Percentiles rank a stretch among this genome's conserved stretches.
Conservation (phyloP, 1,139 yeast genomes). For the Sugiyamaella paludigena region DNA sequence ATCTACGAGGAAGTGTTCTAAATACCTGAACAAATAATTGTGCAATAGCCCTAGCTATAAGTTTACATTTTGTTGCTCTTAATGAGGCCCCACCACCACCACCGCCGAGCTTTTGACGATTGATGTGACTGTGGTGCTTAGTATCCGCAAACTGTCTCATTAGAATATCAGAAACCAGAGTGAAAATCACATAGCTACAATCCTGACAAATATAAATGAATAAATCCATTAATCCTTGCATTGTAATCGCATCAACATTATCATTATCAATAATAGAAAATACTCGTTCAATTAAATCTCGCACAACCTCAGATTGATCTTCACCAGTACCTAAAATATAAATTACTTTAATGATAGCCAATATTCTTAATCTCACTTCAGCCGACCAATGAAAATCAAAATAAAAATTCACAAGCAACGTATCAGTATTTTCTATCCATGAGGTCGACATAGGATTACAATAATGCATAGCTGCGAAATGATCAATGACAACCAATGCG, state of each 20-base stretch:
- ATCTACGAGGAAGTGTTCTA: conserved; percentile 33
- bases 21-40: conserved; percentile 38
- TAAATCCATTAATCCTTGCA: conserved; percentile 39
- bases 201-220: conserved; percentile 21
- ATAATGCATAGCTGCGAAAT: conserved; percentile 49
- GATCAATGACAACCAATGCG: conserved; percentile 45
- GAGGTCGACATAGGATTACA: conserved; percentile 54
- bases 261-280: conserved; percentile 24
- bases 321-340: conserved; percentile 30
- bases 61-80: conserved; percentile 16
- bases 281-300: conserved; percentile 22
- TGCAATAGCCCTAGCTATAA: conserved; percentile 40
- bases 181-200: conserved; percentile 19
- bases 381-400: conserved; percentile 35
- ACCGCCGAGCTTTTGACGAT: neutral
- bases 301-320: conserved; percentile 21
- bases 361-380: conserved; percentile 43
- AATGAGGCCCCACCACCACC: neutral
- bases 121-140: neutral
- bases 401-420: conserved; percentile 50
- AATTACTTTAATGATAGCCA: conserved; percentile 47
- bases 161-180: conserved; percentile 17
- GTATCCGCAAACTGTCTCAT: conserved; percentile 18
- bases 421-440: conserved; percentile 52
- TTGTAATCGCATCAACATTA: conserved; percentile 37